phyloP scores from a whole-genome alignment of 352 stramenopile species.

The Phytophthora quininea region DNA sequence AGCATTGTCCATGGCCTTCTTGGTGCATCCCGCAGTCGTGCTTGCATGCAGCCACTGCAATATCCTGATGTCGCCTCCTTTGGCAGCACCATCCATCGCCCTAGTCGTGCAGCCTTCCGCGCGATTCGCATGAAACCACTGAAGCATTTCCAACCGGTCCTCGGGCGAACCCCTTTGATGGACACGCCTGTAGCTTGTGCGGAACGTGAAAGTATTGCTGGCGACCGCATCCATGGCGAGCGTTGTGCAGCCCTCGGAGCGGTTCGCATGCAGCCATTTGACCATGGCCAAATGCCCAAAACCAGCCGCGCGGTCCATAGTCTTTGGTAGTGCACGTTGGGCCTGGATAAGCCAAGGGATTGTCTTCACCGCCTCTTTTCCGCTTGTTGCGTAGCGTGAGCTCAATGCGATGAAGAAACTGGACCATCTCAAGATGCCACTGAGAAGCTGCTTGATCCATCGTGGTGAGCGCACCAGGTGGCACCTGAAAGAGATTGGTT shows the following conservation, averaged over 20 bases:
- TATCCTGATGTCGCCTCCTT: background rate
- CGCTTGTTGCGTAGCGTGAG: background rate
- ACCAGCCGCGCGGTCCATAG: background rate
- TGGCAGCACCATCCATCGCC: background rate
- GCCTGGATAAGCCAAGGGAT: background rate
- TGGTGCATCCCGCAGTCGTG: background rate
- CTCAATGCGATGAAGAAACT: background rate
- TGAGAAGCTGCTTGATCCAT: background rate
- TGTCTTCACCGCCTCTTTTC: background rate
- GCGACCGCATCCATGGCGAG: background rate
- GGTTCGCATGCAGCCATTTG: background rate
- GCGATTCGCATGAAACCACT: background rate
- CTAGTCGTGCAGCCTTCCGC: background rate
- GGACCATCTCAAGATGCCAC: background rate
- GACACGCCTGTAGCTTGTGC: background rate
- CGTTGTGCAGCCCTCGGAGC: background rate
- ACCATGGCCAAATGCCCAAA: background rate
- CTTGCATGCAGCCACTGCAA: background rate
- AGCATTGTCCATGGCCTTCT: background rate
- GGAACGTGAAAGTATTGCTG: background rate
- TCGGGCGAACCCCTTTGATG: background rate
- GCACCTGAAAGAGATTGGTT: background rate
- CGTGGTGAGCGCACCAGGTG: background rate
- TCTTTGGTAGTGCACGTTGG: background rate
- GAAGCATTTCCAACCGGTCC: background rate